phyloP scores from a whole-genome alignment of 805 yeast species.

The Novakomyces olei region DNA sequence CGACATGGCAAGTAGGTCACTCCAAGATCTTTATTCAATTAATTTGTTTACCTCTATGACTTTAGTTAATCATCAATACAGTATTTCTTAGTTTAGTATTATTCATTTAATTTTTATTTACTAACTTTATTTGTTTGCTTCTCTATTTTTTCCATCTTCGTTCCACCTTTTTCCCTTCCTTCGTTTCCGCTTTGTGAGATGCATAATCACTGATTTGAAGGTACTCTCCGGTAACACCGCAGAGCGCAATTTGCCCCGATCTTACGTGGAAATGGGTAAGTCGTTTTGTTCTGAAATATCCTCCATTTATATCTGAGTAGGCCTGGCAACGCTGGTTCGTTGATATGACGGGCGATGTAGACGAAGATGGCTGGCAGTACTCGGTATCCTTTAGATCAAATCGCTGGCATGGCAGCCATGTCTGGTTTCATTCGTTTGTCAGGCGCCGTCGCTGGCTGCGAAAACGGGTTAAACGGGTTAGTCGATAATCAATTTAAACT shows the following conservation, averaged over 20 bases:
- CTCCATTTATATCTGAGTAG: too few species aligned
- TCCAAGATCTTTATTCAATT: too few species aligned
- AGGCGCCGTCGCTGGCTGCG: conserved; percentile 48
- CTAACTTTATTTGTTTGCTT: too few species aligned
- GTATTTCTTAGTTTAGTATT: too few species aligned
- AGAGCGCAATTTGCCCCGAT: conserved; percentile 27
- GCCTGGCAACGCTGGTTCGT: conserved; percentile 52
- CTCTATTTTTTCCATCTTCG: too few species aligned
- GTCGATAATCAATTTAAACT: neutral
- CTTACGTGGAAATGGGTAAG: conserved; percentile 36
- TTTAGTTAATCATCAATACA: too few species aligned
- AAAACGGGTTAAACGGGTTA: conserved; percentile 8
- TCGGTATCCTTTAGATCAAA: conserved; percentile 26
- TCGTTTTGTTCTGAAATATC: too few species aligned
- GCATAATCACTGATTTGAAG: too few species aligned
- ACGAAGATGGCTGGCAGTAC: conserved; percentile 72
- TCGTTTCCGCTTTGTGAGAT: too few species aligned
- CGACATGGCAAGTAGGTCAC: conserved; percentile 13
- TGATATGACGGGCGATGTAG: conserved; percentile 45
- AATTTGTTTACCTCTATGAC: too few species aligned
- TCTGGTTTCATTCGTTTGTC: conserved; percentile 35
- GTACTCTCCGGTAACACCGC: conserved; percentile 15
- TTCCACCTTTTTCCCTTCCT: too few species aligned
- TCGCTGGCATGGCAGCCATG: conserved; percentile 40
- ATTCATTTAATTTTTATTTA: too few species aligned